A percentile compares a stretch with the other conserved stretches of the same genome.
Evolutionary conservation across 345 rosid genomes (phyloP).

Genomic region (Populus ilicifolia): DNA sequence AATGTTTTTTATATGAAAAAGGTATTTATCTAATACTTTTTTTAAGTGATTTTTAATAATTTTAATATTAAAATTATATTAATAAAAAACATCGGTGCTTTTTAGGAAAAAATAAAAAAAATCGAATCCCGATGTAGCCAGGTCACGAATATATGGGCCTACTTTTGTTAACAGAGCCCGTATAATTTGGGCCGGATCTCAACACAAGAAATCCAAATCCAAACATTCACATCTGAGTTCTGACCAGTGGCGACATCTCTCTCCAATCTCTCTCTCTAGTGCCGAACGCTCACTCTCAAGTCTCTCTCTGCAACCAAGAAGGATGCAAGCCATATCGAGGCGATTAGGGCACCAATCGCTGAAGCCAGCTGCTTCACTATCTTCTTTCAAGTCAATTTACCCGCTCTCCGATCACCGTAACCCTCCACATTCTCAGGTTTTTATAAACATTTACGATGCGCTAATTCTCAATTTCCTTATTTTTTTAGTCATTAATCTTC

Average conservation of each 20-base stretch:
- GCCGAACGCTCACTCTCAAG: not conserved
- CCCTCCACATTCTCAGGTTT: conserved; percentile 7
- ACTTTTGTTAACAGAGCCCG: no score
- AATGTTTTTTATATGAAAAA: no score
- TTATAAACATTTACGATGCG: not conserved
- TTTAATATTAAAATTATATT: no score
- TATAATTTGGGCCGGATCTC: not conserved
- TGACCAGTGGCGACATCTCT: not conserved
- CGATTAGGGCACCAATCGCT: conserved; percentile 55
- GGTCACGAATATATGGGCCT: no score
- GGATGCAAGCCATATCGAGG: conserved; percentile 72
- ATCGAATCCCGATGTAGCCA: no score
- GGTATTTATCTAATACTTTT: no score
- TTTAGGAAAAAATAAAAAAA: no score
- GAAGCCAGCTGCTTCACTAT: conserved; percentile 39
- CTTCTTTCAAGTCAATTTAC: conserved; percentile 47
- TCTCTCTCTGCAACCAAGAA: conserved; percentile 8
- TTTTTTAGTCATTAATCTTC: conserved; percentile 7
- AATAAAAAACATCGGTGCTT: no score
- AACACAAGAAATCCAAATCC: not conserved
- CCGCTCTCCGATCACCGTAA: conserved; percentile 58
- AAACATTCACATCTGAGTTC: no score
- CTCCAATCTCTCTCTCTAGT: not conserved
- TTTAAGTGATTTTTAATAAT: no score
- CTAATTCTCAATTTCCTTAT: not conserved